phyloP scores from a whole-genome alignment of 1,284 basidiomycete genomes.

The Ustilago bromivora region DNA sequence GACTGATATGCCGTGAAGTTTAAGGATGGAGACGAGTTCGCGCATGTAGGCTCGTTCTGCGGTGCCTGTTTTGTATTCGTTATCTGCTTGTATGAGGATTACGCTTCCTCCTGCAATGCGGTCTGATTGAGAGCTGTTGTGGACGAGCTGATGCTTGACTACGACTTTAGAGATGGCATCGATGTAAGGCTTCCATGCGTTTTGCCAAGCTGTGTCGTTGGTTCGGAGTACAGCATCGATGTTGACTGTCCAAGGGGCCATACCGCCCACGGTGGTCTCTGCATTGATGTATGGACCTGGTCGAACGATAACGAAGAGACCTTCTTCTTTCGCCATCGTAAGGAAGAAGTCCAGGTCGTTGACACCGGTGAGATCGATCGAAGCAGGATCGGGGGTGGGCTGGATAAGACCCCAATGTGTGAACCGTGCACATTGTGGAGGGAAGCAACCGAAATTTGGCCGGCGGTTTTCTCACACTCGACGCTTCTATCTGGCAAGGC shows the following conservation, averaged over 20 bases:
- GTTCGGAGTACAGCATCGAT: slow-evolving; percentile 77
- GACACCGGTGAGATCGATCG: slow-evolving; percentile 78
- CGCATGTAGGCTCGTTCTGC: slow-evolving; percentile 61
- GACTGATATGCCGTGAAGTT: slow-evolving; percentile 43
- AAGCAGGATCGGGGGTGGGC: slow-evolving; percentile 76
- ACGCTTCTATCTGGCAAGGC: background rate
- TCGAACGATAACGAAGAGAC: slow-evolving; percentile 77
- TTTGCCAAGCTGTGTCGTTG: slow-evolving; percentile 77
- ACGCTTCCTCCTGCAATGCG: slow-evolving; percentile 45
- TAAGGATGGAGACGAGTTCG: slow-evolving; percentile 41
- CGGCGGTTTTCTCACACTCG: background rate
- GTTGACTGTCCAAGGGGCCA: slow-evolving; percentile 80
- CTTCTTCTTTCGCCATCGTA: slow-evolving; percentile 73
- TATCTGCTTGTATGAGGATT: slow-evolving; percentile 58
- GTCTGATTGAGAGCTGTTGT: slow-evolving; percentile 44
- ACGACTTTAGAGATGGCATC: slow-evolving; percentile 76
- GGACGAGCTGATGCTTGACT: slow-evolving; percentile 76
- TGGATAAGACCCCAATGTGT: slow-evolving; percentile 79
- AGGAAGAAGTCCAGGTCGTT: slow-evolving; percentile 79
- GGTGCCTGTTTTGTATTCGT: slow-evolving; percentile 65
- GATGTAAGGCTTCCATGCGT: slow-evolving; percentile 80
- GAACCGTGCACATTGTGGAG: slow-evolving; percentile 38
- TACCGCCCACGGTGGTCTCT: slow-evolving; percentile 80
- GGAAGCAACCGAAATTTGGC: background rate
- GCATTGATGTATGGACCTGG: slow-evolving; percentile 77